Evolutionary conservation across 176 grass and related monocot genomes (phyloP), one percentile per base, ranked within the genome.

Genomic region (Ensete ventricosum): DNA sequence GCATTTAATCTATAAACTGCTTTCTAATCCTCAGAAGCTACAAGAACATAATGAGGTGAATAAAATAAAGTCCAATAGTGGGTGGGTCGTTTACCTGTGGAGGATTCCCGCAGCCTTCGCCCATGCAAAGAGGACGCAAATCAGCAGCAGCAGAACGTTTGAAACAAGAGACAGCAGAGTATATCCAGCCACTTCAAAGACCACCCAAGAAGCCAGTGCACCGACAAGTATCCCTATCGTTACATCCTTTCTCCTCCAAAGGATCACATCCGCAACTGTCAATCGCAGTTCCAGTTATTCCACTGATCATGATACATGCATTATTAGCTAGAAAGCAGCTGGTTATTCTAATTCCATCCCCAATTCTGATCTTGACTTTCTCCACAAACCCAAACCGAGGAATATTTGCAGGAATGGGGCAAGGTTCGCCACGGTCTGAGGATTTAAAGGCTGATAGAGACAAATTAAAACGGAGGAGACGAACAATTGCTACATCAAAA

Each of bases 91-190:
- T 65, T 63, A 92, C 89, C 89, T 83, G 85, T 88, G 86, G 62
- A 96, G 88, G 78, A 88, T 79, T 25, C 77, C 73, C 9, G 92
- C 88, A 17, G 88, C 92, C 78, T 83, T 91, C 65, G 89, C 80
- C 91, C 91, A 95, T 9, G 85, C 59, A 77, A 91, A 98, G 52
- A 98, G 94, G 58, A 93, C 73, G 62, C 85, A 83, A 43, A 91
- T 81, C 54, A 98, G 86, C 29, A 97, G 90, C 14, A 91, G 90
- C 8, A 98, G 77, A 54, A 93, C 90, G 81, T 83, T 82, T 62
- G 83, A 90, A 69, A 82, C 23, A 26, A 96, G 85, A 10, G 91
- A 96, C 2, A 93, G 71, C 71, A 88, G 53, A 55, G 90, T 85
- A 82, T 87, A 92, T 64, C 77, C 49, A 21, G 74, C 74, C 54